Conservation (phyloP, 257 asterid genomes). For the Schizonepeta tenuifolia region DNA sequence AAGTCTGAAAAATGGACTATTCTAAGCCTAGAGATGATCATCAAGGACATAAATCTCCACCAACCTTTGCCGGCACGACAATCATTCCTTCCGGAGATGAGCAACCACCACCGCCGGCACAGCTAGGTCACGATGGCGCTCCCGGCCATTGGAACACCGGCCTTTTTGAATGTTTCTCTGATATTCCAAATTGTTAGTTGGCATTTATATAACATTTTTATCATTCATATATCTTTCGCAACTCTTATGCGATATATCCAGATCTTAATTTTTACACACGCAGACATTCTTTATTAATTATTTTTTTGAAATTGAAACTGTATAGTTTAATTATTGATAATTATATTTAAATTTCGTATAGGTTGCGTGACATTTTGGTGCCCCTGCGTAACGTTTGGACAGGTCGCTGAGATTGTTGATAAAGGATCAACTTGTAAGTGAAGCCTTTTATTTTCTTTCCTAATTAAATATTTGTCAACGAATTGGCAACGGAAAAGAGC, state of each 20-base stretch:
- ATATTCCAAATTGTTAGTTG: slow-evolving; percentile 46
- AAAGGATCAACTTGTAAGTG: slow-evolving; percentile 56
- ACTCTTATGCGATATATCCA: no score
- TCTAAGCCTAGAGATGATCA: slow-evolving; percentile 22
- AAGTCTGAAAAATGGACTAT: slow-evolving; percentile 25
- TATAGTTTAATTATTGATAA: not conserved
- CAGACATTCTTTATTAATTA: not conserved
- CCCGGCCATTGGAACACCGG: slow-evolving; percentile 51
- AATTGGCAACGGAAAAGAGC: not conserved
- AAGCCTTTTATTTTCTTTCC: not conserved
- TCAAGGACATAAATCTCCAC: slow-evolving; percentile 8
- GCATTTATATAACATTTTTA: not conserved
- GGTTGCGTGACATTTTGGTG: slow-evolving; percentile 61
- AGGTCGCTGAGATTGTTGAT: slow-evolving; percentile 55
- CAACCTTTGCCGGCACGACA: slow-evolving; percentile 7
- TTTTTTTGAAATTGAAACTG: not conserved
- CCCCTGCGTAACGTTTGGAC: slow-evolving; percentile 64
- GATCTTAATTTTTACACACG: no score
- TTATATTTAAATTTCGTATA: slow-evolving; percentile 14
- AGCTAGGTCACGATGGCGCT: not conserved
- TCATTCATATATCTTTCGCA: not conserved
- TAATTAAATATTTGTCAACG: not conserved
- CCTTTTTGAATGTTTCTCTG: slow-evolving; percentile 48
- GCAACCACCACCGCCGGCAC: not conserved
- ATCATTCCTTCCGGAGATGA: not conserved